A percentile compares a stretch with the other conserved stretches of the same genome.
These are phyloP conservation scores for Lactarius indigo DNA, from an alignment of 768 basidiomycete species.

Conservation along the genomic window DNA sequence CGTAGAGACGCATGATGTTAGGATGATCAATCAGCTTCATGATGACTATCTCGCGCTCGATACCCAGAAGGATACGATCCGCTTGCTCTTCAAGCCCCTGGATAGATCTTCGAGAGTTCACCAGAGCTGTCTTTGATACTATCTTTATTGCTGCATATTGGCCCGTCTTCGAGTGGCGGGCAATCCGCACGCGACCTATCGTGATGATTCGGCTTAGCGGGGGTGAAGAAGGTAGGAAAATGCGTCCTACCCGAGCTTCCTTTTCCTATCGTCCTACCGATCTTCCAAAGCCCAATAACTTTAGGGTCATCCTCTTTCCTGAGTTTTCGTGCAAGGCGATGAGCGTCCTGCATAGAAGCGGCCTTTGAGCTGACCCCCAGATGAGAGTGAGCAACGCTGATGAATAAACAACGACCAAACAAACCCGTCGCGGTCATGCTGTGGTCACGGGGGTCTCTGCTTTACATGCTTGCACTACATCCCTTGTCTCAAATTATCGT, in stretches of 20 bases:
- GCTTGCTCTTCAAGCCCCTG: conserved; percentile 67
- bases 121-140: conserved; percentile 68
- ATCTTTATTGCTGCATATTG: conserved; percentile 95
- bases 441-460: conserved; percentile 8
- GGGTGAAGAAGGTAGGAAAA: background rate
- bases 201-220: background rate
- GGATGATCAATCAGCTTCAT: conserved; percentile 98
- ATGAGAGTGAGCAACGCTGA: background rate
- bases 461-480: background rate
- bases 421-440: conserved; percentile 16
- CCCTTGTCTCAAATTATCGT: background rate
- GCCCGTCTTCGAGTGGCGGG: conserved; percentile 81
- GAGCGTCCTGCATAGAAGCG: conserved; percentile 15
- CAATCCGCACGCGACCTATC: conserved; percentile 85
- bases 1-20: conserved; percentile 90
- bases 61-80: conserved; percentile 72
- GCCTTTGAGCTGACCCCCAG: background rate
- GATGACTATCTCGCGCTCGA: conserved; percentile 93
- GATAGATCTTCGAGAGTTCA: conserved; percentile 65
- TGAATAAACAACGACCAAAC: conserved; percentile 21
- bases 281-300: conserved; percentile 52
- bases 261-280: conserved; percentile 53
- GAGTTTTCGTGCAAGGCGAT: conserved; percentile 21
- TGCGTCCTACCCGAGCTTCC: conserved; percentile 46
- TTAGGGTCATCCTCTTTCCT: conserved; percentile 35